Conservation (phyloP, 495 filamentous ascomycete genomes). For the Penicillium canariense region DNA sequence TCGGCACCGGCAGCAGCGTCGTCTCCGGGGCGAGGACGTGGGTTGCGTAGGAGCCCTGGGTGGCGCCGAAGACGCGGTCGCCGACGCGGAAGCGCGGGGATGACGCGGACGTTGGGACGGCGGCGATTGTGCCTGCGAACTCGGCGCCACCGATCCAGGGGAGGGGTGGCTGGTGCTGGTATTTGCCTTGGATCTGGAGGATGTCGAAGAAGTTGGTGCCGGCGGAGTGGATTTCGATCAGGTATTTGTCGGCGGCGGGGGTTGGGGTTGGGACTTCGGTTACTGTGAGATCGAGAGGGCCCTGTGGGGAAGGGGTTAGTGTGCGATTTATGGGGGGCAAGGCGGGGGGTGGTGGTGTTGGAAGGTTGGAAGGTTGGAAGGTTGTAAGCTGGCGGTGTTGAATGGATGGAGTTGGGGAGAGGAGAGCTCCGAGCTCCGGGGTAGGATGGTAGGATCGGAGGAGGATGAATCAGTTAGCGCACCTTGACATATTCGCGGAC, state of each 20-base stretch:
- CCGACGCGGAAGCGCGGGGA: slow-evolving; percentile 64
- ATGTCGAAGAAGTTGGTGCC: slow-evolving; percentile 97
- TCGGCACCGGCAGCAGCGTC: slow-evolving; percentile 67
- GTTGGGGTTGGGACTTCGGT: slow-evolving; percentile 68
- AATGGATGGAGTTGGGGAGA: background rate
- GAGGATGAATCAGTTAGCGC: slow-evolving; percentile 4
- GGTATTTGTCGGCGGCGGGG: slow-evolving; percentile 71
- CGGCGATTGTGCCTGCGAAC: slow-evolving; percentile 75
- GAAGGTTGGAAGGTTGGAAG: background rate
- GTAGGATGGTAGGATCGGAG: background rate
- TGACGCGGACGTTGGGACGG: slow-evolving; percentile 52
- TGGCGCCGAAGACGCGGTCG: slow-evolving; percentile 81
- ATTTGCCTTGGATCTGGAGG: slow-evolving; percentile 81
- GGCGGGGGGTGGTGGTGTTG: background rate
- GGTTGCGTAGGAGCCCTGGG: slow-evolving; percentile 84
- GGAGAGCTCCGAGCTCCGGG: too few relatives aligned
- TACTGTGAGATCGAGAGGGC: slow-evolving; percentile 74
- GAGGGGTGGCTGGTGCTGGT: slow-evolving; percentile 65
- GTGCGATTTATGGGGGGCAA: background rate
- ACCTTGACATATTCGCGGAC: slow-evolving; percentile 81
- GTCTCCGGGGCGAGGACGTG: slow-evolving; percentile 64
- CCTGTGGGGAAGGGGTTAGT: slow-evolving; percentile 45
- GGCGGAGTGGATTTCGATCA: slow-evolving; percentile 82
- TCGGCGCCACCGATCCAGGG: slow-evolving; percentile 88
- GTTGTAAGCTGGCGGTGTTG: background rate